Conservation (phyloP, 2,329 filamentous ascomycete species). For the Curvularia sp. region DNA sequence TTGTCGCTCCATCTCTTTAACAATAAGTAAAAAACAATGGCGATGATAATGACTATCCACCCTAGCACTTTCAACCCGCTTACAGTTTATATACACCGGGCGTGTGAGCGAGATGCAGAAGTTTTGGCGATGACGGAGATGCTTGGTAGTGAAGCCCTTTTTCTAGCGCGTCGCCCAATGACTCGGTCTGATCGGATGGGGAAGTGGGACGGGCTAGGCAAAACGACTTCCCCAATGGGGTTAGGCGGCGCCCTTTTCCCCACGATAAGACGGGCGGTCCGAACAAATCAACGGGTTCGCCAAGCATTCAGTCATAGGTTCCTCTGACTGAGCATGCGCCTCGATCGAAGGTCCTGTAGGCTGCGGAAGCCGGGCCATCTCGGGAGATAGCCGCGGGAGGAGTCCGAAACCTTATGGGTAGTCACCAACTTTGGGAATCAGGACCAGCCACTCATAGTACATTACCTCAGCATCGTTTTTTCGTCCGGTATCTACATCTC, state of each 20-base stretch:
- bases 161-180: slow-evolving; percentile 11
- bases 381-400: too few species aligned
- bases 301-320: not conserved
- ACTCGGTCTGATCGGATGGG: not conserved
- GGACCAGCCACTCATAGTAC: not conserved
- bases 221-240: slow-evolving; percentile 1
- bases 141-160: slow-evolving; percentile 8
- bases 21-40: not conserved
- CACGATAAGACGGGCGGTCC: slow-evolving; percentile 1
- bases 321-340: not conserved
- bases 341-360: not conserved
- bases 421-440: not conserved
- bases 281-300: not conserved
- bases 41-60: not conserved
- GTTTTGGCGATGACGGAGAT: not conserved
- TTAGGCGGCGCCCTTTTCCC: slow-evolving; percentile 9
- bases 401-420: not conserved
- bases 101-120: not conserved
- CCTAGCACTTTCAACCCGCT: not conserved
- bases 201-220: slow-evolving; percentile 4
- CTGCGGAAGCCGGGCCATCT: too few species aligned
- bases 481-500: slow-evolving; percentile 33
- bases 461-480: not conserved
- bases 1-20: too few species aligned
- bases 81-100: not conserved